Percentiles rank a stretch among this genome's conserved stretches.
Conservation (phyloP, 768 basidiomycete genomes). For the Guyanaporus albipodus region DNA sequence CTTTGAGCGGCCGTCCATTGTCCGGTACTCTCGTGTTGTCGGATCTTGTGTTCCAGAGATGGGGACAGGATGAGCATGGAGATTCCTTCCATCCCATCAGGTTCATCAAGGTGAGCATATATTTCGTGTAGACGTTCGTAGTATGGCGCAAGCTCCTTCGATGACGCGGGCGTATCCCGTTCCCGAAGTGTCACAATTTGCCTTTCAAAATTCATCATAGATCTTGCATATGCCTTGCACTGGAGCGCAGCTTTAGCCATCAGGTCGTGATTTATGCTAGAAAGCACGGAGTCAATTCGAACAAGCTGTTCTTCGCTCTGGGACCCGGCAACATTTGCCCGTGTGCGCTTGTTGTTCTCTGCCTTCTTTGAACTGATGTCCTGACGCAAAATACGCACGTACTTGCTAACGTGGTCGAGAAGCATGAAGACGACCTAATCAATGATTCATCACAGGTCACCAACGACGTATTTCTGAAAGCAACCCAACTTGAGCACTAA, state of each 20-base stretch:
- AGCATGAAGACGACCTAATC: slow-evolving; percentile 88
- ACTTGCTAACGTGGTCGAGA: slow-evolving; percentile 91
- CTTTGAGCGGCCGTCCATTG: slow-evolving; percentile 98
- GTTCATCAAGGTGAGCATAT: slow-evolving; percentile 93
- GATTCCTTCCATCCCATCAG: slow-evolving; percentile 98
- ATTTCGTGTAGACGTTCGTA: slow-evolving; percentile 95
- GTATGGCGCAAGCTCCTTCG: slow-evolving; percentile 44
- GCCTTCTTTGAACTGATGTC: slow-evolving; percentile 49
- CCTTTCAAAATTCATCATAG: slow-evolving; percentile 92
- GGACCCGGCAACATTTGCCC: slow-evolving; percentile 33
- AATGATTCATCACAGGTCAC: neutral
- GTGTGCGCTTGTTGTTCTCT: slow-evolving; percentile 46
- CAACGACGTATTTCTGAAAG: neutral
- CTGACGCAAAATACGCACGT: slow-evolving; percentile 75
- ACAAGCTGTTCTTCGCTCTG: slow-evolving; percentile 58
- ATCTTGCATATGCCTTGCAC: slow-evolving; percentile 90
- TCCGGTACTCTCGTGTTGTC: slow-evolving; percentile 96
- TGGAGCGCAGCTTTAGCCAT: slow-evolving; percentile 93
- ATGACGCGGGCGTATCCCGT: slow-evolving; percentile 36
- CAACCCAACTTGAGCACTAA: slow-evolving; percentile 84
- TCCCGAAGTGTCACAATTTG: slow-evolving; percentile 57
- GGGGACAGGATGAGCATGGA: slow-evolving; percentile 86
- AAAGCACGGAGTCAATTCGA: slow-evolving; percentile 75
- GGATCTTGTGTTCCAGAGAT: slow-evolving; percentile 91
- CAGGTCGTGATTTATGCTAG: slow-evolving; percentile 79